Conservation (phyloP, 352 stramenopile genomes). For the Pythium insidiosum region DNA sequence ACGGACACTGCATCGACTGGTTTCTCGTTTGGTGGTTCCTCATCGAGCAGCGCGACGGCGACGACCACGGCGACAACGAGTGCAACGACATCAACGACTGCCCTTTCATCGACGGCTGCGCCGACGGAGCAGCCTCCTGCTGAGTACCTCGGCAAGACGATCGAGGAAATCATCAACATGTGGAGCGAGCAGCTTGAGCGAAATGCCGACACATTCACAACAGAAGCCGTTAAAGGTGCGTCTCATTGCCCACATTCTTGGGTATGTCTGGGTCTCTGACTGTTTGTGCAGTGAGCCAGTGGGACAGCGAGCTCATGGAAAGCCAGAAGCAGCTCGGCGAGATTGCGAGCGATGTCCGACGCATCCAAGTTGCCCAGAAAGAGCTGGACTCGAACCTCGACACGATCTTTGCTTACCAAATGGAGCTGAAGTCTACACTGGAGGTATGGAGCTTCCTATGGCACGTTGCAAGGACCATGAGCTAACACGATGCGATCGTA, state of each 20-base stretch:
- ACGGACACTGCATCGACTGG: slow-evolving; percentile 1
- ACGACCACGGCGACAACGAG: slow-evolving; percentile 2
- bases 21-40: slow-evolving; percentile 20
- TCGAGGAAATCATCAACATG: slow-evolving; percentile 88
- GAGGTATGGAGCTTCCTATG: too few relatives aligned
- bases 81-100: slow-evolving; percentile 7
- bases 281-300: slow-evolving; percentile 56
- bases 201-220: slow-evolving; percentile 83
- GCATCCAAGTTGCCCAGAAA: slow-evolving; percentile 82
- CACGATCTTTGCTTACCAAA: slow-evolving; percentile 85
- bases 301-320: slow-evolving; percentile 80
- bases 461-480: too few relatives aligned
- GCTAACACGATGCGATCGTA: too few relatives aligned
- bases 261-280: neutral
- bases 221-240: slow-evolving; percentile 79
- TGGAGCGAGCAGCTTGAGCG: slow-evolving; percentile 84
- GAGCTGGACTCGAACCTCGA: slow-evolving; percentile 82
- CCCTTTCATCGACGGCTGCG: slow-evolving; percentile 12
- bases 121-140: slow-evolving; percentile 59
- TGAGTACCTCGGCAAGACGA: slow-evolving; percentile 80
- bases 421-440: slow-evolving; percentile 84
- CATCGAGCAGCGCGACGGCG: slow-evolving; percentile 3
- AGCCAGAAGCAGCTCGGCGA: slow-evolving; percentile 81
- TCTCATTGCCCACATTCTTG: neutral
- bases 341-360: slow-evolving; percentile 71